Evolutionary conservation across 2,329 filamentous ascomycete genomes (phyloP).

Genomic region (Beauveria sp.): DNA sequence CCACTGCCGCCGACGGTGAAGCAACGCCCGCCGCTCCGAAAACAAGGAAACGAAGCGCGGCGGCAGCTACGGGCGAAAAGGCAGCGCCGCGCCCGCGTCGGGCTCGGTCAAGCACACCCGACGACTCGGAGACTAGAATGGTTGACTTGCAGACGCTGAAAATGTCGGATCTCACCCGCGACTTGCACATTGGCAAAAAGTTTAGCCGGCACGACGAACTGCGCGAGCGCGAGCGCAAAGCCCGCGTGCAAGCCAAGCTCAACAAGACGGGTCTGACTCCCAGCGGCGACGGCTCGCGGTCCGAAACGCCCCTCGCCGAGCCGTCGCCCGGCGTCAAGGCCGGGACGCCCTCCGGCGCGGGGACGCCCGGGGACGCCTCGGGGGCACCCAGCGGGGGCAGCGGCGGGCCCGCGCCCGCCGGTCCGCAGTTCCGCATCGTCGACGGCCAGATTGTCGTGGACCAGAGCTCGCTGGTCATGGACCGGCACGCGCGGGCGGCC

Average conservation of each 20-base stretch:
- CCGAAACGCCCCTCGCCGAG: constrained; percentile 9
- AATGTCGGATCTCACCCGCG: constrained; percentile 65
- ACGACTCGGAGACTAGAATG: constrained; percentile 52
- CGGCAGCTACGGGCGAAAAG: constrained; percentile 11
- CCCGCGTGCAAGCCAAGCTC: constrained; percentile 24
- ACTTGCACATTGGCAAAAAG: constrained; percentile 64
- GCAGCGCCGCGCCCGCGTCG: constrained; percentile 21
- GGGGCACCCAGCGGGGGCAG: constrained; percentile 13
- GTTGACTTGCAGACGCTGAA: constrained; percentile 61
- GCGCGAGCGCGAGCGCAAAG: constrained; percentile 53
- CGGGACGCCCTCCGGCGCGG: constrained; percentile 11
- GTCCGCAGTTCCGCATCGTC: constrained; percentile 54
- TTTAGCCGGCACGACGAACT: constrained; percentile 69
- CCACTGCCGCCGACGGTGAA: background rate
- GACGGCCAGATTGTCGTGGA: constrained; percentile 68
- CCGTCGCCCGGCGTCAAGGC: constrained; percentile 10
- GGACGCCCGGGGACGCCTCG: constrained; percentile 17
- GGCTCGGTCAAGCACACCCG: constrained; percentile 48
- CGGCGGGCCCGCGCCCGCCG: constrained; percentile 26
- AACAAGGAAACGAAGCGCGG: constrained; percentile 1
- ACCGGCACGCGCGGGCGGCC: constrained; percentile 57
- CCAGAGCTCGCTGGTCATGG: constrained; percentile 58
- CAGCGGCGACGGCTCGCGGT: constrained; percentile 17
- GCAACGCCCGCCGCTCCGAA: background rate
- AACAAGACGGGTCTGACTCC: constrained; percentile 20